Percentiles rank a stretch among this genome's conserved stretches.
phyloP scores from a whole-genome alignment of 75 land plant species.

The Ceratopteris richardii region DNA sequence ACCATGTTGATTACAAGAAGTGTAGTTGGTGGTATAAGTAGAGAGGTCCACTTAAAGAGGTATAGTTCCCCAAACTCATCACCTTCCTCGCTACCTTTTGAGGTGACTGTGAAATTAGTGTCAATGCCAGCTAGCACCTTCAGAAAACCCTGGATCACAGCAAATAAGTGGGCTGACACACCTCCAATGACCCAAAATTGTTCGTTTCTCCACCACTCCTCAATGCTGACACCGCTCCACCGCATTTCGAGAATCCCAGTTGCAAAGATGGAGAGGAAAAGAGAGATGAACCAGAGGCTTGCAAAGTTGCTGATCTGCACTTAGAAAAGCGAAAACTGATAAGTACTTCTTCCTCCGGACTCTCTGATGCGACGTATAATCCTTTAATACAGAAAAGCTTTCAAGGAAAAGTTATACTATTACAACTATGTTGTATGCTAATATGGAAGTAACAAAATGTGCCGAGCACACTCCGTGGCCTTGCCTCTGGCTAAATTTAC shows the following conservation, averaged over 20 bases:
- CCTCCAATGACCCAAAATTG: too few relatives aligned
- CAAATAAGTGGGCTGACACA: constrained; percentile 54
- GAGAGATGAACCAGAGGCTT: too few relatives aligned
- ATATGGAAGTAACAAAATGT: too few relatives aligned
- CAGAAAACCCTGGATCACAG: constrained; percentile 56
- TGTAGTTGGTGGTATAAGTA: constrained; percentile 54
- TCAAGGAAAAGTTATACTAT: not conserved
- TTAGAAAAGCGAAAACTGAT: constrained; percentile 43
- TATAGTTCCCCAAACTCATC: constrained; percentile 61
- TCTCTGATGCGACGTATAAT: not conserved
- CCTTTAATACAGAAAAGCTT: not conserved
- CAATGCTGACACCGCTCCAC: constrained; percentile 61
- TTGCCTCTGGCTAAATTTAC: too few relatives aligned
- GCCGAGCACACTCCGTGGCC: too few relatives aligned
- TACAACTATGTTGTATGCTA: too few relatives aligned
- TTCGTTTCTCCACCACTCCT: constrained; percentile 77
- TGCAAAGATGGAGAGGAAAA: constrained; percentile 59
- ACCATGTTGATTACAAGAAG: constrained; percentile 50
- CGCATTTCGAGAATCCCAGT: constrained; percentile 60
- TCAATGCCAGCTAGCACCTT: too few relatives aligned
- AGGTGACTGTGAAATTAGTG: constrained; percentile 56
- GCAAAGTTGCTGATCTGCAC: too few relatives aligned
- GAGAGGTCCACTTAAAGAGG: constrained; percentile 51
- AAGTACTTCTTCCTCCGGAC: constrained; percentile 33
- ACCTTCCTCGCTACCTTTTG: constrained; percentile 49